Evolutionary conservation across 2,329 filamentous ascomycete genomes (phyloP), one percentile per base, ranked within the genome.

Genomic region (Dothideomycetes sp.): DNA sequence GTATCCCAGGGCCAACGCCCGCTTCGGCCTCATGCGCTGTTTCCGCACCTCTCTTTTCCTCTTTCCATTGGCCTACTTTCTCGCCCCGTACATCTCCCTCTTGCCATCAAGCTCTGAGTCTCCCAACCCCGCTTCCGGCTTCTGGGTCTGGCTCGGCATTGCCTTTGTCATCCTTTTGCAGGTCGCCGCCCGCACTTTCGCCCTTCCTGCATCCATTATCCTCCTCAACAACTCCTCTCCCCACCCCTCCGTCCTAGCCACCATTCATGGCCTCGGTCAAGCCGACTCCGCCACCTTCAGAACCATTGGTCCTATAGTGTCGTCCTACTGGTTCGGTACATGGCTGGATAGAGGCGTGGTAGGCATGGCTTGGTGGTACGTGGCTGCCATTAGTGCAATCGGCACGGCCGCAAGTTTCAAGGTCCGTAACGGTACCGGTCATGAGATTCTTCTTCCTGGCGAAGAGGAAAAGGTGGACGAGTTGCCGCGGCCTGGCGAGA

Each of bases 181-280:
- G 53, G 82, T 86, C 12, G 66, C 79, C 3, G 82, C 79, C 0
- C 70, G 83, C 19, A 89, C 84, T 0, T 85, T 88, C 50, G 66
- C 70, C 0, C 55, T 78, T 0, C 74, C 74, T 0, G 72, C 72
- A 0, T 62, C 60, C 3, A 73, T 75, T 14, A 74, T 77, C 31
- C 53, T 78, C 1, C 60, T 77, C 9, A 77, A 77, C 47, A 77
- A 78, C 47, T 69, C 64, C 41, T 69, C 70, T 1, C 70, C 74
- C 0, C 68, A 77, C 47, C 66, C 70, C 0, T 64, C 58, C 18
- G 66, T 77, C 1, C 53, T 78, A 5, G 74, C 70, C 0, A 77
- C 72, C 0, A 65, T 79, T 2, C 73, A 79, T 44, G 75, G 75
- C 0, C 58, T 77, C 5, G 73, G 72, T 0, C 72, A 76, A 51